These are phyloP conservation scores for Populus pruinosa DNA, from an alignment of 345 rosid species.

Conservation along the genomic window DNA sequence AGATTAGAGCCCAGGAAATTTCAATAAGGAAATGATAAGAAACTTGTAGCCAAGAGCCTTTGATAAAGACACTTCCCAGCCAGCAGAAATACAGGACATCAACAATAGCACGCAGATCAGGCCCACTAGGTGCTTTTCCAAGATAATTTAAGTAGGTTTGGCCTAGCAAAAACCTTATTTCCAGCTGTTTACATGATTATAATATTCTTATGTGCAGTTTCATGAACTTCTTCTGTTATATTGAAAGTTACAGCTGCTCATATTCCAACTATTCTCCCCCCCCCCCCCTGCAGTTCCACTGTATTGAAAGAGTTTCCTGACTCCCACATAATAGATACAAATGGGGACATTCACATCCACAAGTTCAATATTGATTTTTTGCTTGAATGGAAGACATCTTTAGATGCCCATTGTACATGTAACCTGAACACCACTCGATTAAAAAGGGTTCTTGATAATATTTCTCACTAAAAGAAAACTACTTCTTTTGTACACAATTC, in stretches of 20 bases:
- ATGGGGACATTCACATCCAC: background rate
- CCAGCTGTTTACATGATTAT: background rate
- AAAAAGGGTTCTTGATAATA: background rate
- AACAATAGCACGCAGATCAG: background rate
- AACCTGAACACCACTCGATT: background rate
- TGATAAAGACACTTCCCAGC: background rate
- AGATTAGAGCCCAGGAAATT: constrained; percentile 7
- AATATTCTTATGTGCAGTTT: background rate
- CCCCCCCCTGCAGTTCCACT: background rate
- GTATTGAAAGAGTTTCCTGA: background rate
- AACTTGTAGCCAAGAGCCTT: background rate
- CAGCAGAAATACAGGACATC: background rate
- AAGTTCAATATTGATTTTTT: background rate
- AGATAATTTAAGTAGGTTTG: background rate
- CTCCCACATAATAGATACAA: background rate
- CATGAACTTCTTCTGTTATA: background rate
- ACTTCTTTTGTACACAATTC: background rate
- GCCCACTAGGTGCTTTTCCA: background rate
- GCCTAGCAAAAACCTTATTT: background rate
- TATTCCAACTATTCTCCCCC: background rate
- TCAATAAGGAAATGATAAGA: background rate
- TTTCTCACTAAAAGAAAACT: background rate
- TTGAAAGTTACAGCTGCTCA: background rate
- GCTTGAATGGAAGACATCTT: background rate
- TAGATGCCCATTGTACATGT: background rate